phyloP scores from a whole-genome alignment of 192 early-diverging fungal genomes.

The Coemansia sp. region DNA sequence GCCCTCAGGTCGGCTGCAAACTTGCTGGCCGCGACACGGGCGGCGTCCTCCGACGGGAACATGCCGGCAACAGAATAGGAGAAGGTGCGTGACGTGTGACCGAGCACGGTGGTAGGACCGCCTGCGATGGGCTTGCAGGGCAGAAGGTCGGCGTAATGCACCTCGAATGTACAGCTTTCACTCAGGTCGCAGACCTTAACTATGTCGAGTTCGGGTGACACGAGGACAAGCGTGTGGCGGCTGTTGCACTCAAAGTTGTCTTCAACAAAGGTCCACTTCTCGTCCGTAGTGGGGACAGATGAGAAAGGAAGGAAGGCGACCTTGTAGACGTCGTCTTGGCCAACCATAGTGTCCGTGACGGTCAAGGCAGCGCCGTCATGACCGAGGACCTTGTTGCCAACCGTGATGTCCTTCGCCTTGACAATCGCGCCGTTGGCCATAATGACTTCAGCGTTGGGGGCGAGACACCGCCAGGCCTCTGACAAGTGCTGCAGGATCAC shows the following conservation, averaged over 20 bases:
- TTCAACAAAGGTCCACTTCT: neutral
- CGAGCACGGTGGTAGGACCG: conserved; percentile 15
- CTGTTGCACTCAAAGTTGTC: conserved; percentile 38
- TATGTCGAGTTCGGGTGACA: conserved; percentile 17
- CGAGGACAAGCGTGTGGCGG: conserved; percentile 33
- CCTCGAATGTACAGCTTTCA: conserved; percentile 8
- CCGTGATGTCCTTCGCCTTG: conserved; percentile 15
- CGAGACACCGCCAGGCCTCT: conserved; percentile 87
- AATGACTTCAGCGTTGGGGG: conserved; percentile 31
- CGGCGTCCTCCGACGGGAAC: conserved; percentile 21
- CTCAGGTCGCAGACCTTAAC: conserved; percentile 16
- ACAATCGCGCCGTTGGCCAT: conserved; percentile 33
- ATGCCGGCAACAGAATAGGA: conserved; percentile 11
- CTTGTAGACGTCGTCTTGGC: conserved; percentile 31
- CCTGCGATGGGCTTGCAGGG: conserved; percentile 18
- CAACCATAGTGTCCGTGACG: conserved; percentile 25
- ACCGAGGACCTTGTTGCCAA: conserved; percentile 28
- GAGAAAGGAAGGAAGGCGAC: conserved; percentile 14
- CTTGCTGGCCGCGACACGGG: neutral
- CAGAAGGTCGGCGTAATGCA: conserved; percentile 34
- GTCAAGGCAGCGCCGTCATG: conserved; percentile 21
- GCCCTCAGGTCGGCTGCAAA: conserved; percentile 5
- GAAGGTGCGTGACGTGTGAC: conserved; percentile 14
- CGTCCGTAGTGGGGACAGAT: neutral
- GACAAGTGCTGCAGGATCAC: conserved; percentile 95